These are phyloP conservation scores for Scheffersomyces illinoinensis DNA, from an alignment of 1,139 yeast species.

Conservation along the genomic window DNA sequence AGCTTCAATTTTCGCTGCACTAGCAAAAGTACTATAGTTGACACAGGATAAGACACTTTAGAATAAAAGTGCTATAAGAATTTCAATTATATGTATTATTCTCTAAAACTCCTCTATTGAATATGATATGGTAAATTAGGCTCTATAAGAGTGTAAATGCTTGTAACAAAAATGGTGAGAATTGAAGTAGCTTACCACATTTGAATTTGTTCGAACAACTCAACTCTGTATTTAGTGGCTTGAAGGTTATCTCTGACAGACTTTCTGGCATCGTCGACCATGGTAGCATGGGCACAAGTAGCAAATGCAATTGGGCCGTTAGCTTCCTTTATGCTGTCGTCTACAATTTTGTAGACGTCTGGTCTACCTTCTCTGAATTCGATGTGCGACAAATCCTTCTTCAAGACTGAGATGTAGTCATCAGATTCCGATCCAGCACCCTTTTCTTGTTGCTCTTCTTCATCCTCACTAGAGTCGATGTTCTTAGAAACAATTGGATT, in stretches of 20 bases:
- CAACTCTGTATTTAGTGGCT: constrained; percentile 33
- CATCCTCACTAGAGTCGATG: constrained; percentile 3
- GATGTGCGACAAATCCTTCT: constrained; percentile 30
- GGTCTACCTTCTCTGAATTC: constrained; percentile 52
- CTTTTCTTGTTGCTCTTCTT: constrained; percentile 14
- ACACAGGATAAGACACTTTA: neutral
- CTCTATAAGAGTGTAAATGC: neutral
- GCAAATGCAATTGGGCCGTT: constrained; percentile 37
- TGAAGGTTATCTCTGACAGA: constrained; percentile 31
- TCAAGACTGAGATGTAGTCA: constrained; percentile 14
- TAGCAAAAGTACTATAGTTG: too few relatives aligned
- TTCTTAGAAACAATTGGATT: constrained; percentile 12
- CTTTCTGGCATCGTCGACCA: constrained; percentile 41
- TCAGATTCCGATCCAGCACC: constrained; percentile 12
- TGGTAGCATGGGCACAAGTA: constrained; percentile 43
- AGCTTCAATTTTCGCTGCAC: too few relatives aligned
- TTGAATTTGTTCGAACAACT: constrained; percentile 44
- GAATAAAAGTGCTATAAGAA: neutral
- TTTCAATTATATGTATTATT: too few relatives aligned
- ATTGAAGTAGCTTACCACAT: constrained; percentile 25
- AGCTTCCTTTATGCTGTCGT: constrained; percentile 34
- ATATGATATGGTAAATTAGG: neutral
- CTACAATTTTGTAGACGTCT: constrained; percentile 35
- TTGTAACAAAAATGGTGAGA: neutral
- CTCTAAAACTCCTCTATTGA: neutral